Evolutionary conservation across 73 alveolate species (phyloP).

Genomic region (Paramecium caudatum): DNA sequence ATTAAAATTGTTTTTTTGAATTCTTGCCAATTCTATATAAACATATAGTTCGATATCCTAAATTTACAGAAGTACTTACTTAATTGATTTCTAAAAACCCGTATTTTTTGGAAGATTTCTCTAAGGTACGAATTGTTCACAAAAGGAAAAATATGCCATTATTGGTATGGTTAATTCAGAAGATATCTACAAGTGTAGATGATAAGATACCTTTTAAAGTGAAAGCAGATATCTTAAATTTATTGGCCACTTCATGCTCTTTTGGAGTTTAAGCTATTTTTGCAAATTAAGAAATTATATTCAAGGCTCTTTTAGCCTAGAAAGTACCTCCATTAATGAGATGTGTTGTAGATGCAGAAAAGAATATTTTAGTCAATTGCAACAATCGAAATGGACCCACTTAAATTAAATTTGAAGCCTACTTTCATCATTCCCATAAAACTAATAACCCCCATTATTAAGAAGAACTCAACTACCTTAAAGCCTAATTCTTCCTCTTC

Average conservation of each 20-base stretch:
- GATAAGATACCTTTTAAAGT: not conserved
- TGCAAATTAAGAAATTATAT: conserved; percentile 48
- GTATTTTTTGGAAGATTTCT: not conserved
- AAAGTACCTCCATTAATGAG: not conserved
- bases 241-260: conserved; percentile 33
- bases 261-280: conserved; percentile 19
- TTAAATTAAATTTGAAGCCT: not conserved
- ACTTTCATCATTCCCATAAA: conserved; percentile 26
- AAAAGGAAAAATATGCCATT: not conserved
- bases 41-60: not conserved
- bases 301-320: not conserved
- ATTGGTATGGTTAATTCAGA: not conserved
- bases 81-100: not conserved
- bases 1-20: conserved; percentile 38
- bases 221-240: conserved; percentile 1
- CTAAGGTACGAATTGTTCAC: not conserved
- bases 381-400: not conserved
- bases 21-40: not conserved
- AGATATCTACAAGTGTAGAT: not conserved
- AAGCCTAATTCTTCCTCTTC: conserved; percentile 1
- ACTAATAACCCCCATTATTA: conserved; percentile 4
- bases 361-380: not conserved
- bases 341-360: conserved; percentile 2
- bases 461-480: conserved; percentile 5
- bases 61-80: not conserved